Base-by-base conservation (phyloP, 129 eudicot genomes). In the Kitagawia praeruptora region DNA sequence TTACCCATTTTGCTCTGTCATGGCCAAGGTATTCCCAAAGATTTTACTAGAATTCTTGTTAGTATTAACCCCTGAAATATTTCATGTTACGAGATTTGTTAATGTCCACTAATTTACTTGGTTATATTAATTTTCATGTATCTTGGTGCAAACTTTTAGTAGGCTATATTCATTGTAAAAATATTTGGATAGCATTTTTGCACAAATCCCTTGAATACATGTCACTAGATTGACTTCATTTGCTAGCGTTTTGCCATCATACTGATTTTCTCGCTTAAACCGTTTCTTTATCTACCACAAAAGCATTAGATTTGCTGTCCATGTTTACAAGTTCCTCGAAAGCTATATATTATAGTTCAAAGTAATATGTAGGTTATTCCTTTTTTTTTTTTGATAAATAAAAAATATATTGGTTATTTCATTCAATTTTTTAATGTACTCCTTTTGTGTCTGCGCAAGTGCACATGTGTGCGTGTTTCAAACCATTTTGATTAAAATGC, bases 1-100 rank as follows among this genome's bases (percentile, higher is more conserved):
- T 82, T 93, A 70, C 98, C 96, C 70, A 81, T 87, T 74, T 87
- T 93, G 84, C 89, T 87, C 51, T 90, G 96, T 81, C 96, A 93
- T 80, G 98, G 98, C 45, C 84, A 70, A 85, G 93, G 96, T 93
- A 90, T 70, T 81, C 66, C 39, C n/a, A 74, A 7, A 44, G 8
- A 74, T 38, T 74, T 10, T n/a, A 10, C 48, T 44, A 71, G 66
- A 56, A 8, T 11, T 19, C 66, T 8, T 23, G 28, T 56, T 56
- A 21, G 66, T 56, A 23, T 25, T 58, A 1, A 58, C 31, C 67
- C 27, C 14, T n/a, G 67, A 0, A n/a, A 6, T 58, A 58, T n/a
- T 9, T 58, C 34, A 58, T 58, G 67, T 58, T 58, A 8, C 8
- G n/a, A 58, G 34, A n/a, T n/a, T n/a, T 58, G 3, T n/a, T 58